These are phyloP conservation scores for Aspergillus saccharolyticus DNA, from an alignment of 495 filamentous ascomycete species.

Conservation along the genomic window DNA sequence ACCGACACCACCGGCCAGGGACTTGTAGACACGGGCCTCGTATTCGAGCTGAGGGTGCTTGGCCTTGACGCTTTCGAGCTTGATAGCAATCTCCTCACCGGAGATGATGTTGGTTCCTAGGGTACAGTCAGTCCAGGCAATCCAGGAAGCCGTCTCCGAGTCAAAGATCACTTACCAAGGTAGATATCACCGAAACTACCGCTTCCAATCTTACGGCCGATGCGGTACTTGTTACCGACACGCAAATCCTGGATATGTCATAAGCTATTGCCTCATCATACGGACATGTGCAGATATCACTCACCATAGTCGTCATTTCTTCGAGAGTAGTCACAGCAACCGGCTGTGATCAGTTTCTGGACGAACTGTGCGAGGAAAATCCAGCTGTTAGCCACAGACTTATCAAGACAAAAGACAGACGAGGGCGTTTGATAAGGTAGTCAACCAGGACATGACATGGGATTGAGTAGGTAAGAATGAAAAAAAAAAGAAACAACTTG, in stretches of 20 bases:
- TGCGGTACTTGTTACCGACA: constrained; percentile 99
- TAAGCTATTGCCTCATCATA: constrained; percentile 4
- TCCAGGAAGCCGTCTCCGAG: neutral
- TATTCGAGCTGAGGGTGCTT: constrained; percentile 99
- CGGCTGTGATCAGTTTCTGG: constrained; percentile 25
- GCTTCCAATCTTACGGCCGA: constrained; percentile 98
- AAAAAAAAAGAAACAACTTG: constrained; percentile 8
- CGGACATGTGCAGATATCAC: neutral
- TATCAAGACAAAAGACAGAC: constrained; percentile 14
- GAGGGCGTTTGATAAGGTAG: constrained; percentile 8
- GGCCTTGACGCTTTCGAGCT: constrained; percentile 98
- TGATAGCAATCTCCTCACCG: constrained; percentile 99
- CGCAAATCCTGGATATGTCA: constrained; percentile 74
- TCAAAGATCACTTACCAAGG: constrained; percentile 57
- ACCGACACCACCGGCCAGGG: constrained; percentile 94
- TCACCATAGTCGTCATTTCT: constrained; percentile 50
- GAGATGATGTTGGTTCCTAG: constrained; percentile 99
- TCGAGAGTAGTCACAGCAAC: constrained; percentile 33
- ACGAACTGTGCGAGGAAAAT: constrained; percentile 5
- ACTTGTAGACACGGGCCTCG: constrained; percentile 99
- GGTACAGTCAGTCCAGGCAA: constrained; percentile 3
- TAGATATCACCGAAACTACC: constrained; percentile 99
- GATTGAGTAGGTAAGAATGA: constrained; percentile 17
- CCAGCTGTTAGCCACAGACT: constrained; percentile 1
- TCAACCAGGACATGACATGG: constrained; percentile 13